Percentiles rank a stretch among this genome's conserved stretches.
Conservation (phyloP, 176 grass and related monocot genomes). For the Oropetium thomaeum region DNA sequence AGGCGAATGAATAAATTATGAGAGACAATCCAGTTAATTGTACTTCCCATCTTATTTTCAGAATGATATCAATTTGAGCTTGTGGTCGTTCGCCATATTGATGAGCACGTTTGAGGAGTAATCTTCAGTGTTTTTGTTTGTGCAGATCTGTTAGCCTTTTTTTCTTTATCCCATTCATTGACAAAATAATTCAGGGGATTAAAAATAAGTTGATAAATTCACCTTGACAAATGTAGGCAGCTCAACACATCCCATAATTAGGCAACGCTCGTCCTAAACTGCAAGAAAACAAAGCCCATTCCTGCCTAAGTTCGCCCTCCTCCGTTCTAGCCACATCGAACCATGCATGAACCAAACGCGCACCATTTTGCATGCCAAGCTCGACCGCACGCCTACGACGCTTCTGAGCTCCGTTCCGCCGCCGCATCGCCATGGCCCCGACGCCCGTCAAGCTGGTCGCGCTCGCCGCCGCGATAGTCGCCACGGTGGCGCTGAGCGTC, state of each 20-base stretch:
- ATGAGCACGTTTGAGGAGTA: background rate
- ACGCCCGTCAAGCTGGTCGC: conserved; percentile 48
- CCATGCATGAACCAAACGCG: conserved; percentile 28
- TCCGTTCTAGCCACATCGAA: background rate
- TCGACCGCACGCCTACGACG: conserved; percentile 33
- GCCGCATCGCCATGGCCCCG: conserved; percentile 29
- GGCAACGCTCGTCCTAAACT: background rate
- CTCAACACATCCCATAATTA: conserved; percentile 28
- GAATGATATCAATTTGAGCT: background rate
- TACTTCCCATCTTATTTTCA: conserved; percentile 6
- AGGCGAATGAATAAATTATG: conserved; percentile 30
- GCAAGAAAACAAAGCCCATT: conserved; percentile 24
- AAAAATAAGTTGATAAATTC: background rate
- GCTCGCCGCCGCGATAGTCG: conserved; percentile 32
- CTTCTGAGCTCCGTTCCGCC: conserved; percentile 2
- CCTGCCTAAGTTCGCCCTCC: conserved; percentile 39
- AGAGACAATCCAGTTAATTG: background rate
- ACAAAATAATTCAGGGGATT: background rate
- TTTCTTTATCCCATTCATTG: background rate
- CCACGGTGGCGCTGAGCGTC: conserved; percentile 36
- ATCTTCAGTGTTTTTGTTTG: background rate
- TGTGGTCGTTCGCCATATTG: background rate
- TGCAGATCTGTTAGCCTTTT: background rate
- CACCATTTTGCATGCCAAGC: conserved; percentile 39
- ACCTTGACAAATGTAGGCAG: background rate